These are phyloP conservation scores for Sedum album DNA, from an alignment of 164 flowering plant genomes.

Conservation along the genomic window DNA sequence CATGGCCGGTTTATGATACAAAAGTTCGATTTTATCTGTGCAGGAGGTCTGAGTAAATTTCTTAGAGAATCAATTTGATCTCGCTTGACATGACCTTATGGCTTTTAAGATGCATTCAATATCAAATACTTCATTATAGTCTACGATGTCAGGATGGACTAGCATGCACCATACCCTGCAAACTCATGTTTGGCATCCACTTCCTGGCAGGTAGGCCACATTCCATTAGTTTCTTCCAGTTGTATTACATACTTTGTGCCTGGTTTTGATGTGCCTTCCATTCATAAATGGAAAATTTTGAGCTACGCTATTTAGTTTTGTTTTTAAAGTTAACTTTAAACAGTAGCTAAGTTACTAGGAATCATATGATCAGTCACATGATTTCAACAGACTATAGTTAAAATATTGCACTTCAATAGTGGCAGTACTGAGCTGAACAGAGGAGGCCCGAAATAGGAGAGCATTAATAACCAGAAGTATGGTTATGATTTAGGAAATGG, in stretches of 20 bases:
- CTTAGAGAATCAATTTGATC: not conserved
- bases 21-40: not conserved
- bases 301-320: not conserved
- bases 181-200: not conserved
- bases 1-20: not conserved
- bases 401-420: not conserved
- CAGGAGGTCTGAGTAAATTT: not conserved
- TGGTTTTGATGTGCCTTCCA: not conserved
- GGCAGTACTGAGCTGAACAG: not conserved
- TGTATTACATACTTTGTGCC: not conserved
- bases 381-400: not conserved
- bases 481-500: constrained; percentile 7
- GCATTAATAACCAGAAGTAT: not conserved
- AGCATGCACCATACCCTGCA: not conserved
- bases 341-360: not conserved
- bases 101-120: not conserved
- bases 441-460: not conserved
- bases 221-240: not conserved
- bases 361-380: constrained; percentile 3
- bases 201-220: constrained; percentile 6
- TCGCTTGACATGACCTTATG: not conserved
- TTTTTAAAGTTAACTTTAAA: not conserved
- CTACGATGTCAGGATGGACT: constrained; percentile 1
- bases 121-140: not conserved
- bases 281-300: not conserved